These are phyloP conservation scores for Oryza glaberrima DNA, from an alignment of 176 grass and related monocot species.

Conservation along the genomic window DNA sequence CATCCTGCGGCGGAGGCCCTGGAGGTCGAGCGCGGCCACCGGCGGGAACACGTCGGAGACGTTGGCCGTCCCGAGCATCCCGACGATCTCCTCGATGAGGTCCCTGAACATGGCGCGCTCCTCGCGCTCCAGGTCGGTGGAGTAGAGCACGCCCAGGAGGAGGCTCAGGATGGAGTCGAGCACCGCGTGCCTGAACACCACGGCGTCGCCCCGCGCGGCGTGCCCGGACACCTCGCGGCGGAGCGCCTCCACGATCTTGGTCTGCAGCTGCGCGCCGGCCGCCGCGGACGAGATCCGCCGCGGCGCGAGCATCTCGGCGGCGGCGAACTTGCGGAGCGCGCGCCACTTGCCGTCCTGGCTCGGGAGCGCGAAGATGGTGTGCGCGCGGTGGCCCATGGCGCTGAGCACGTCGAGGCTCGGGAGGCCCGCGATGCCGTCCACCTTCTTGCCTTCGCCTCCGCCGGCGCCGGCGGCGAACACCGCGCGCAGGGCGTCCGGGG, in stretches of 20 bases:
- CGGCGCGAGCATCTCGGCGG: constrained; percentile 8
- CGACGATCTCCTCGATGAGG: constrained; percentile 23
- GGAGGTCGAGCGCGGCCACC: constrained; percentile 42
- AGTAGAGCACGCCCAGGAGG: constrained; percentile 35
- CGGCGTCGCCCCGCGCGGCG: neutral
- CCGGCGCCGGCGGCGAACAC: neutral
- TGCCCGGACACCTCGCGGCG: neutral
- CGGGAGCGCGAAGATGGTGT: no score
- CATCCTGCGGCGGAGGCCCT: constrained; percentile 26
- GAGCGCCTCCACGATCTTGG: constrained; percentile 13
- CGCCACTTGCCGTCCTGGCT: constrained; percentile 2
- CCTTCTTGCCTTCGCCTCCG: neutral
- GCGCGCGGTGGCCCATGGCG: no score
- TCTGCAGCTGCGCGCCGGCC: neutral
- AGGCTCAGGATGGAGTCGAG: constrained; percentile 42
- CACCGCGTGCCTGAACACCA: constrained; percentile 27
- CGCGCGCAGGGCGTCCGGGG: neutral
- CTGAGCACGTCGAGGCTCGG: neutral
- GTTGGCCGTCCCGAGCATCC: constrained; percentile 22
- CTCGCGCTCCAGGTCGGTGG: constrained; percentile 30
- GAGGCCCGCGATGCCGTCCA: constrained; percentile 3
- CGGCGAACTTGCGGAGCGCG: constrained; percentile 16
- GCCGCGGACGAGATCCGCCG: neutral
- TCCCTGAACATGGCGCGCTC: constrained; percentile 21
- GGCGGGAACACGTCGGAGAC: constrained; percentile 54